Conservation (phyloP, 108 stramenopile genomes). For the Cylindrotheca fusiformis region DNA sequence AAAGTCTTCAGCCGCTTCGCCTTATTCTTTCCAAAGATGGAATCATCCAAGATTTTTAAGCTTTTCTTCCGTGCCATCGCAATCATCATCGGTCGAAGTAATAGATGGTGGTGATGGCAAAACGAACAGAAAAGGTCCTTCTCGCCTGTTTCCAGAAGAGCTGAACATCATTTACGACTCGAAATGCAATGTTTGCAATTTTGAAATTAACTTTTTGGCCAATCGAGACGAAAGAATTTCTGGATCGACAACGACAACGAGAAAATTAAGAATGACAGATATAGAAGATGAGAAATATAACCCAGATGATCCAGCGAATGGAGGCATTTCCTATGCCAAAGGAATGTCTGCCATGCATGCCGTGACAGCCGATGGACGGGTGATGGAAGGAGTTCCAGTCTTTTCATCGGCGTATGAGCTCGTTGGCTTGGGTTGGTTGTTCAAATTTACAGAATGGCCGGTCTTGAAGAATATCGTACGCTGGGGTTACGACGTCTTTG, state of each 20-base stretch:
- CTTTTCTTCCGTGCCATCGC: too few relatives aligned
- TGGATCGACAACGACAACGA: not conserved
- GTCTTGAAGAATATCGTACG: conserved; percentile 26
- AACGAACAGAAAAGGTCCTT: too few relatives aligned
- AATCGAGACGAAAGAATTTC: conserved; percentile 27
- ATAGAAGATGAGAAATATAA: conserved; percentile 45
- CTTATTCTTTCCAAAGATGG: too few relatives aligned
- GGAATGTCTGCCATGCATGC: conserved; percentile 62
- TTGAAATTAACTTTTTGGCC: conserved; percentile 56
- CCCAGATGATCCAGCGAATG: conserved; percentile 44
- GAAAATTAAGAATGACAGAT: conserved; percentile 50
- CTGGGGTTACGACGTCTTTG: conserved; percentile 47
- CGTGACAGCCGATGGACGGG: conserved; percentile 37
- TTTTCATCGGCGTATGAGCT: conserved; percentile 43
- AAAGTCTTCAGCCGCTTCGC: too few relatives aligned
- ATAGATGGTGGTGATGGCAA: too few relatives aligned
- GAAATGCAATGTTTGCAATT: conserved; percentile 63
- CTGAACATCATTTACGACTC: conserved; percentile 62
- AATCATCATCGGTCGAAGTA: too few relatives aligned
- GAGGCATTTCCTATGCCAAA: conserved; percentile 39
- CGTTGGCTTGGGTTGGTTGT: conserved; percentile 56
- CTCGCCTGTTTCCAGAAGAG: conserved; percentile 52
- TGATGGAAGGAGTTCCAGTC: conserved; percentile 50
- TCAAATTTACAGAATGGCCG: conserved; percentile 31
- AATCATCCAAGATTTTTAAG: too few relatives aligned